phyloP scores from a whole-genome alignment of 106 monocot genomes.

The Platanthera guangdongensis region DNA sequence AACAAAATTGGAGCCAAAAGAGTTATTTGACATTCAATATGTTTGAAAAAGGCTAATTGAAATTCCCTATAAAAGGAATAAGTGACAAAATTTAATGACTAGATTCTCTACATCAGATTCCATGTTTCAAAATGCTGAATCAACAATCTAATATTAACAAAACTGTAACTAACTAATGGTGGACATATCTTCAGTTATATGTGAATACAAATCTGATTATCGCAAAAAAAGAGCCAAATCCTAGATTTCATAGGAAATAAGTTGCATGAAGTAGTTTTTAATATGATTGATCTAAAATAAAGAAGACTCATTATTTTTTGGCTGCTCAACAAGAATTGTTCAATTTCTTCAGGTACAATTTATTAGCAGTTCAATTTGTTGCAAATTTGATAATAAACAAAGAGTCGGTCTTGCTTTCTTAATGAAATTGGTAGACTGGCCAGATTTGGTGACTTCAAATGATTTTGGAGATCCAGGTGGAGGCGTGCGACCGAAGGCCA shows the following conservation, averaged over 20 bases:
- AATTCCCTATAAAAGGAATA: not conserved
- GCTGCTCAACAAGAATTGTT: not conserved
- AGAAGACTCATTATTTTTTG: not conserved
- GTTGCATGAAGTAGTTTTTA: not conserved
- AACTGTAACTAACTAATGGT: not conserved
- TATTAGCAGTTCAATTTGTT: not conserved
- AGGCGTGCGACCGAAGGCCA: too few relatives aligned
- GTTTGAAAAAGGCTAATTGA: not conserved
- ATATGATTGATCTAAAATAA: not conserved
- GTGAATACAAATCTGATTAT: not conserved
- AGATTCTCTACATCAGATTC: not conserved
- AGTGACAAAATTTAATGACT: not conserved
- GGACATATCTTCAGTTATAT: not conserved
- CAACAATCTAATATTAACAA: not conserved
- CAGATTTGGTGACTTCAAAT: too few relatives aligned
- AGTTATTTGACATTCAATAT: not conserved
- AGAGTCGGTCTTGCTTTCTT: not conserved
- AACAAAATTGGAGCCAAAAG: not conserved
- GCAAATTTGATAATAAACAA: not conserved
- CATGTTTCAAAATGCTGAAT: not conserved
- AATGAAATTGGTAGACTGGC: not conserved
- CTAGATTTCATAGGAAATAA: constrained; percentile 1
- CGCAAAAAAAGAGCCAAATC: not conserved
- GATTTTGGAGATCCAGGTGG: too few relatives aligned
- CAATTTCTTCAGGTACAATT: not conserved